phyloP scores from a whole-genome alignment of 1,284 basidiomycete genomes.

The Sparassis latifolia region DNA sequence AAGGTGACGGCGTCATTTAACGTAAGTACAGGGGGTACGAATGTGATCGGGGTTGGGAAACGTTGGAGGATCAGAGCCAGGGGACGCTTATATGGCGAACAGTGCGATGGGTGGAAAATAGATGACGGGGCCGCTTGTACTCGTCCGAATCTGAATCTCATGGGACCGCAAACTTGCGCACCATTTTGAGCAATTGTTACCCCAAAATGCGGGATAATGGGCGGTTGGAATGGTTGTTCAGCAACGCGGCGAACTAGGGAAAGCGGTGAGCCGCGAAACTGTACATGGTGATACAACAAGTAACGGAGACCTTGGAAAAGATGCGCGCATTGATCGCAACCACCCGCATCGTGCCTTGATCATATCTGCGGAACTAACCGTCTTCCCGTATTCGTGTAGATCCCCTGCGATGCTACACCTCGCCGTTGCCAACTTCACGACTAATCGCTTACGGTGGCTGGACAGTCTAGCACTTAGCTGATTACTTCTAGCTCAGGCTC shows the following conservation, averaged over 20 bases:
- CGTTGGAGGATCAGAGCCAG: slow-evolving; percentile 16
- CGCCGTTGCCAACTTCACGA: background rate
- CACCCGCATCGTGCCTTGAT: slow-evolving; percentile 4
- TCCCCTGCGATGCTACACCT: no score
- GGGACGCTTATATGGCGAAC: no score
- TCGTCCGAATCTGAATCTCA: slow-evolving; percentile 1
- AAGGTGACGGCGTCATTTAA: slow-evolving; percentile 28
- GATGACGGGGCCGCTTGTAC: background rate
- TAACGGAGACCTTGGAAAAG: no score
- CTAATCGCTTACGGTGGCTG: slow-evolving; percentile 1
- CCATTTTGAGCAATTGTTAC: slow-evolving; percentile 1
- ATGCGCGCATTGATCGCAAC: background rate
- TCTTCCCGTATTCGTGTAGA: background rate
- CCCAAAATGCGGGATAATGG: slow-evolving; percentile 1
- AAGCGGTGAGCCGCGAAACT: slow-evolving; percentile 13
- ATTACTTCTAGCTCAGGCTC: no score
- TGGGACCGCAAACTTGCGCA: background rate
- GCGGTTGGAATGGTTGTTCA: slow-evolving; percentile 5
- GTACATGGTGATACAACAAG: slow-evolving; percentile 9
- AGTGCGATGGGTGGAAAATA: no score
- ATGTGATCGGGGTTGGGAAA: slow-evolving; percentile 26
- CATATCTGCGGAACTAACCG: slow-evolving; percentile 2
- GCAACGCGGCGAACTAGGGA: slow-evolving; percentile 3
- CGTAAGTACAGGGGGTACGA: slow-evolving; percentile 24
- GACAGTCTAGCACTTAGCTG: no score